Base-by-base conservation (phyloP, 1,284 basidiomycete genomes). In the Marasmius oreades region DNA sequence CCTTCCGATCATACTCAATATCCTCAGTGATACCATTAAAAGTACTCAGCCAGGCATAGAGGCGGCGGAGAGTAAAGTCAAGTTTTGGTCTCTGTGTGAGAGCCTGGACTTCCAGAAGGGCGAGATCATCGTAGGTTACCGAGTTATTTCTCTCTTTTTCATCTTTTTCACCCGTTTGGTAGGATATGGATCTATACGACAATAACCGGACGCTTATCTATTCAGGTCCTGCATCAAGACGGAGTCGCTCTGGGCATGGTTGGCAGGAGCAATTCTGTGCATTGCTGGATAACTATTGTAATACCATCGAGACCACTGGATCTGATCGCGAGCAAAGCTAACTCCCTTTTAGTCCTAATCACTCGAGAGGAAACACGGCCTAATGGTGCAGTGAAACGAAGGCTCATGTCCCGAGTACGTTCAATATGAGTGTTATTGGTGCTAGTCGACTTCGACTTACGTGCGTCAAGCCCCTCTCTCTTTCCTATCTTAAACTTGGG, bases 1-100 rank as follows among this genome's bases (percentile, higher is more conserved):
- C 1, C 73, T 92, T 8, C 87, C 88, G 1, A 74, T 90, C 4
- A 79, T 88, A 11, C 62, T 88, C 33, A 74, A 74, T 18, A 79
- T 90, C 5, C 63, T 92, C 52, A 80, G 76, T 42, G 82, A 85
- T 52, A 84, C 82, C 63, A 77, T 92, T 59, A 90, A 87, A 74
- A 85, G 85, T 59, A 88, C 88, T 0, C 85, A 93, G 66, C 90
- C 90, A 1, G 92, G 92, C 1, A 93, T 94, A 55, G 88, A 85
- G 58, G 88, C 84, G 16, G 89, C 92, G 0, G 90, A 93, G 67
- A 80, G 81, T 58, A 92, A 92, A 67, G 91, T 92, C 59, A 91
- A 90, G 66, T 86, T 91, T 59, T 90, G 87, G 86, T 82, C 77
- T 54, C 70, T 93, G 1, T 84, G 83, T 60, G 90, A 93, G 70